phyloP scores from a whole-genome alignment of 768 basidiomycete species.

The Phlebiopsis gigantea region DNA sequence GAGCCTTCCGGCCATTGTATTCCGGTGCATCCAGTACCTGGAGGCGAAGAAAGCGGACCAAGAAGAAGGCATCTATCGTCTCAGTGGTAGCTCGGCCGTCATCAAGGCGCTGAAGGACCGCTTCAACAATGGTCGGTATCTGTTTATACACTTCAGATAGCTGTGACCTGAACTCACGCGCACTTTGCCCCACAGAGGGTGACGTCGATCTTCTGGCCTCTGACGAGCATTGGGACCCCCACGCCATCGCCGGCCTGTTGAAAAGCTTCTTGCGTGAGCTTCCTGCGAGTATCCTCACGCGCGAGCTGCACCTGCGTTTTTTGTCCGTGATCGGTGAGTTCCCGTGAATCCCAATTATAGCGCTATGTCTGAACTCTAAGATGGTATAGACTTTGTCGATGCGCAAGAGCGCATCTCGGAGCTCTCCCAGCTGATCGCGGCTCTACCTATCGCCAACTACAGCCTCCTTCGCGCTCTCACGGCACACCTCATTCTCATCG shows the following conservation, averaged over 20 bases:
- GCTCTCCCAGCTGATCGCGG: conserved; percentile 78
- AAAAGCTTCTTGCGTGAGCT: conserved; percentile 93
- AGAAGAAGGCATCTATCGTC: conserved; percentile 96
- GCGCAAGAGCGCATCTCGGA: conserved; percentile 85
- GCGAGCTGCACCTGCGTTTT: conserved; percentile 87
- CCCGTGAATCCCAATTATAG: conserved; percentile 5
- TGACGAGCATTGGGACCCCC: conserved; percentile 95
- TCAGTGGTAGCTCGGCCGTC: conserved; percentile 92
- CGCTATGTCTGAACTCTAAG: not conserved
- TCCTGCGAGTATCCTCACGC: conserved; percentile 87
- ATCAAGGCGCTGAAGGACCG: conserved; percentile 91
- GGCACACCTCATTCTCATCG: conserved; percentile 91
- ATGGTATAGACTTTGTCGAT: conserved; percentile 72
- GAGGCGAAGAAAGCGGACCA: conserved; percentile 91
- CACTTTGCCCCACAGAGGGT: conserved; percentile 62
- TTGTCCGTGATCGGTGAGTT: conserved; percentile 88
- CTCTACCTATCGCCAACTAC: conserved; percentile 89
- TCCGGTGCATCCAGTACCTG: conserved; percentile 92
- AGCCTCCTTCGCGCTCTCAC: conserved; percentile 89
- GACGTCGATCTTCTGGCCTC: conserved; percentile 85
- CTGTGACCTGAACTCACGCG: not conserved
- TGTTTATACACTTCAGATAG: not conserved
- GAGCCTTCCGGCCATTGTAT: conserved; percentile 89
- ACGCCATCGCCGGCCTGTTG: conserved; percentile 92
- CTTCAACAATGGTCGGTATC: conserved; percentile 78